These are phyloP conservation scores for Stentor roeselii DNA, from an alignment of 73 alveolate genomes.

Conservation along the genomic window DNA sequence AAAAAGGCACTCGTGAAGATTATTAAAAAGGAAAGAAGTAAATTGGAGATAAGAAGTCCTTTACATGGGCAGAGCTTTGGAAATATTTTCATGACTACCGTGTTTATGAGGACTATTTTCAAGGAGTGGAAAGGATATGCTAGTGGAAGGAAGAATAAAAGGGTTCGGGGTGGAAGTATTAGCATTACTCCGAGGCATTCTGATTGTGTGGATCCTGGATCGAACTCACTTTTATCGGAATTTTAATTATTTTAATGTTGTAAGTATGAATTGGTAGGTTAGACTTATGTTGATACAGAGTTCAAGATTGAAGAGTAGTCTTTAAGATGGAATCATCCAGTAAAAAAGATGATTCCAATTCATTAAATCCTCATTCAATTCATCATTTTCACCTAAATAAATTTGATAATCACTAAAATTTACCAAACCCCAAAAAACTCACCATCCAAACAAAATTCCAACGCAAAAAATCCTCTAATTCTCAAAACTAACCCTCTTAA, in stretches of 20 bases:
- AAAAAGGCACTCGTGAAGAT: neutral
- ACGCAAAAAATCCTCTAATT: too few species aligned
- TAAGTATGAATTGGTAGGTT: too few species aligned
- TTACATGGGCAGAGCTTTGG: slow-evolving; percentile 10
- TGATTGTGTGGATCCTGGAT: neutral
- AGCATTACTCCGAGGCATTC: slow-evolving; percentile 14
- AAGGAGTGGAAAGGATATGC: neutral
- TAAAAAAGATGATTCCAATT: too few species aligned
- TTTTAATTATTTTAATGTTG: neutral
- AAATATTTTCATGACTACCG: neutral
- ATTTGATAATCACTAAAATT: too few species aligned
- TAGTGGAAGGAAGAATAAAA: neutral
- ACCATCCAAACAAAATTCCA: too few species aligned
- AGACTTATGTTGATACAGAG: too few species aligned
- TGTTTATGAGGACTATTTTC: neutral
- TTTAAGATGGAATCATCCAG: too few species aligned
- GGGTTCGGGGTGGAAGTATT: neutral
- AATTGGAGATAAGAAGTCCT: neutral
- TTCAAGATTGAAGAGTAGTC: too few species aligned
- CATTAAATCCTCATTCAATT: too few species aligned
- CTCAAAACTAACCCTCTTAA: too few species aligned
- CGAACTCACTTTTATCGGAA: neutral
- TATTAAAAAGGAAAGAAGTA: neutral
- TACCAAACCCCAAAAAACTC: too few species aligned
- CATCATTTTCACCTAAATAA: too few species aligned